Base-by-base conservation (phyloP, 2,329 filamentous ascomycete genomes). In the Mollisia scopiformis region DNA sequence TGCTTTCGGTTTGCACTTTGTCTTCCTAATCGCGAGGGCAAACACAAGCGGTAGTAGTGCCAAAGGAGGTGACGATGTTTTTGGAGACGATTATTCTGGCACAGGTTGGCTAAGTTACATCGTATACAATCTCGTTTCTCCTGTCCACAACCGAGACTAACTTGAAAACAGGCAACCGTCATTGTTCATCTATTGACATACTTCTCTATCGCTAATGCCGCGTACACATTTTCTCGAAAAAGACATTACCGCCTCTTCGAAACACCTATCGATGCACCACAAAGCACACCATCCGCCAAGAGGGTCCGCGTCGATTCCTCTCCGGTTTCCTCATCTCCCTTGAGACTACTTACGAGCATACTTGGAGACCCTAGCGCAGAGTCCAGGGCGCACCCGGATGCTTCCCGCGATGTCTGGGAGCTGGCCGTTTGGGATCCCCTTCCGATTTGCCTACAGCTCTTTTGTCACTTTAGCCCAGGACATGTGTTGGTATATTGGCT, bases 191-290 rank as follows among this genome's bases (percentile, higher is more conserved):
- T 84, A 0, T 81, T 97, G 23, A 82, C 86, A 1, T 66, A 81
- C 25, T 77, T 91, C 47, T 93, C 92, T n/a, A 73, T 84, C 39
- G 73, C 84, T 28, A 99, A 99, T 76, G 88, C 92, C 3, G 81
- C 89, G 71, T 94, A 93, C 75, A 91, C 93, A 28, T 90, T 97
- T 74, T 85, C 84, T 58, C 88, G 92, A 68, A 92, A 88, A 71
- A 89, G 93, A 62, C 87, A 91, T 70, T 99, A 99, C 78, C 88
- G 95, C 67, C 82, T 99, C 30, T 99, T 99, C 76, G 92, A 96
- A 76, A 88, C 87, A 64, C 87, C 89, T 37, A 89, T 98, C 64
- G 92, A 98, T 59, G 81, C 84, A 53, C 79, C 85, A 25, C 89
- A 90, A 3, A 82, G 85, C 21, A 98, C 95, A 0, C 90, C 93